phyloP scores from a whole-genome alignment of 176 grass and related monocot genomes.

The Oryza punctata region DNA sequence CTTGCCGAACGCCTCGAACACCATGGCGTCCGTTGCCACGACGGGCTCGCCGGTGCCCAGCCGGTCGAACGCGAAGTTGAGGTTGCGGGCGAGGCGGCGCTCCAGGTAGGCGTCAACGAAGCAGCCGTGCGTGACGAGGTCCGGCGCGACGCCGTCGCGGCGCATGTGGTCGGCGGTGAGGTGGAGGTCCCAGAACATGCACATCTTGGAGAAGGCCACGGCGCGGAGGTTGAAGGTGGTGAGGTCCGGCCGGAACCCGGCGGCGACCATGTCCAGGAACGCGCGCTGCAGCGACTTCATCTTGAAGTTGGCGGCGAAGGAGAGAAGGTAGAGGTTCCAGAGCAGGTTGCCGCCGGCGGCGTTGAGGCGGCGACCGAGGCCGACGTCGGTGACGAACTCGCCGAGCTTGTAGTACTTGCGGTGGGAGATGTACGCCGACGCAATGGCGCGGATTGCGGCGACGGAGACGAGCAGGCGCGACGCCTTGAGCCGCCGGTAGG shows the following conservation, averaged over 20 bases:
- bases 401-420: conserved; percentile 77
- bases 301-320: conserved; percentile 91
- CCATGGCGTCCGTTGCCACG: conserved; percentile 55
- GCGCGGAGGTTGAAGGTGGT: conserved; percentile 86
- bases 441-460: conserved; percentile 54
- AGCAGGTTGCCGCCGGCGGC: conserved; percentile 65
- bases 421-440: conserved; percentile 59
- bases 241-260: conserved; percentile 65
- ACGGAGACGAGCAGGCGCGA: conserved; percentile 57
- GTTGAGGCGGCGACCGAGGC: conserved; percentile 57
- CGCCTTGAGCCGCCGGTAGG: conserved; percentile 62
- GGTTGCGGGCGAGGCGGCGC: conserved; percentile 73
- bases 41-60: conserved; percentile 47
- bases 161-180: conserved; percentile 82
- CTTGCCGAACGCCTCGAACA: conserved; percentile 86
- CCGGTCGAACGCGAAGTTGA: conserved; percentile 60
- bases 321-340: conserved; percentile 85
- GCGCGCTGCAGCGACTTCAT: conserved; percentile 93
- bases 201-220: conserved; percentile 80
- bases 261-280: conserved; percentile 80
- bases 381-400: conserved; percentile 60
- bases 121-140: conserved; percentile 82
- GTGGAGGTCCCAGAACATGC: conserved; percentile 98
- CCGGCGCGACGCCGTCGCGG: conserved; percentile 59
- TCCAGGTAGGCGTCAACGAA: conserved; percentile 80